Evolutionary conservation across 2,329 filamentous ascomycete species (phyloP).

Genomic region (Microthyrium microscopicum): DNA sequence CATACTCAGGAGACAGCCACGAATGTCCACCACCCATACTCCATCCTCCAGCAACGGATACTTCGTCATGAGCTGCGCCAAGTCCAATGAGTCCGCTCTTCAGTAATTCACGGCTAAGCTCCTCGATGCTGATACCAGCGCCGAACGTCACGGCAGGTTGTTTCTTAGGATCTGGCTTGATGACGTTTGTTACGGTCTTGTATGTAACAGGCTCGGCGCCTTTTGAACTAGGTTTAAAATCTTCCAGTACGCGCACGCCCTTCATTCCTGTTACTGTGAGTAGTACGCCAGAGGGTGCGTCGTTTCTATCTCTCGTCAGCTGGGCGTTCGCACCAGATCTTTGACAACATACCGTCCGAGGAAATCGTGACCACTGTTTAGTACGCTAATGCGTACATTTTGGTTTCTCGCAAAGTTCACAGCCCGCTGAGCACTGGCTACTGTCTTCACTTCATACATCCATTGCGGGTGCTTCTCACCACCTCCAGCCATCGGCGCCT

Average conservation of each 20-base stretch:
- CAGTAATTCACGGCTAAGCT: not conserved
- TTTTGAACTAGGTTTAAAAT: not conserved
- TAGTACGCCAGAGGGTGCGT: not conserved
- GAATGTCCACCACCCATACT: constrained; percentile 8
- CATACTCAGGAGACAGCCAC: constrained; percentile 8
- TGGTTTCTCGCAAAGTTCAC: constrained; percentile 1
- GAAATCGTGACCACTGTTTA: constrained; percentile 1
- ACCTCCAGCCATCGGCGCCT: constrained; percentile 18
- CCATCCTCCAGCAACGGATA: constrained; percentile 4
- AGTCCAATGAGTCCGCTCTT: not conserved
- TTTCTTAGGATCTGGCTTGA: not conserved
- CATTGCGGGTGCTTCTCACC: not conserved
- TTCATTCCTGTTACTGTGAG: not conserved
- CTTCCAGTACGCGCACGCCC: not conserved
- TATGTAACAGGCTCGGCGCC: not conserved
- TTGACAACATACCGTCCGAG: constrained; percentile 1
- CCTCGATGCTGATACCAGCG: not conserved
- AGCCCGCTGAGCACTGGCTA: not conserved
- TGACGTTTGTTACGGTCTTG: not conserved
- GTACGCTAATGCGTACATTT: constrained; percentile 2
- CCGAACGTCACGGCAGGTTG: not conserved
- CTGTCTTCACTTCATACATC: not conserved
- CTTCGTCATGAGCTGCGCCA: not conserved
- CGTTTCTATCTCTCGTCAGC: not conserved
- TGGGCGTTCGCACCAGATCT: not conserved